A percentile compares a stretch with the other conserved stretches of the same genome.
These are phyloP conservation scores for Lyophyllum atratum DNA, from an alignment of 768 basidiomycete species.

Conservation along the genomic window DNA sequence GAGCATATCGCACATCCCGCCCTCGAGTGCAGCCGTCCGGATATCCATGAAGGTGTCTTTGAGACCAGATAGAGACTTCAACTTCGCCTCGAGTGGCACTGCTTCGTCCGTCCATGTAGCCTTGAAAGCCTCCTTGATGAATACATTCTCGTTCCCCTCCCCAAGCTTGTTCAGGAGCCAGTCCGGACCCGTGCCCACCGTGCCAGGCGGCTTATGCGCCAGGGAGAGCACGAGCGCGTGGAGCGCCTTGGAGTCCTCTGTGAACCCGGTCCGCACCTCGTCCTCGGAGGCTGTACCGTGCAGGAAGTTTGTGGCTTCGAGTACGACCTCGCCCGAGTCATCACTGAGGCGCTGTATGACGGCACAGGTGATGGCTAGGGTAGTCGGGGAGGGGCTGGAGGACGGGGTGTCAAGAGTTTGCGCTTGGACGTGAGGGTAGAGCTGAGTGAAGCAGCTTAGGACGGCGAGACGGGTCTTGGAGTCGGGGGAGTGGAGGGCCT, in stretches of 20 bases:
- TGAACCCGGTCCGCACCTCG: neutral
- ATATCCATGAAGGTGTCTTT: neutral
- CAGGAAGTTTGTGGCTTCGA: neutral
- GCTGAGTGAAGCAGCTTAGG: neutral
- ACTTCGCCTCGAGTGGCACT: neutral
- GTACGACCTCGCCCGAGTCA: neutral
- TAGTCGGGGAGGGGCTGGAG: too few species aligned
- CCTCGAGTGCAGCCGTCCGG: neutral
- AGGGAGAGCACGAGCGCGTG: neutral
- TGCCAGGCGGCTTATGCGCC: neutral
- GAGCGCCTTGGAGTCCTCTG: too few species aligned
- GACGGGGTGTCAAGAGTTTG: too few species aligned
- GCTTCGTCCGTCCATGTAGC: neutral
- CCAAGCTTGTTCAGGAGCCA: neutral
- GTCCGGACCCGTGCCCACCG: neutral
- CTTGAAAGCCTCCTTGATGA: neutral
- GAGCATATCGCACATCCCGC: neutral
- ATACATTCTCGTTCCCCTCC: neutral
- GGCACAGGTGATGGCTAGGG: neutral
- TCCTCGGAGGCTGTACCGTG: neutral
- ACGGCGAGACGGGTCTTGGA: too few species aligned
- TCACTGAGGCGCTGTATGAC: neutral
- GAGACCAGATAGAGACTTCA: neutral
- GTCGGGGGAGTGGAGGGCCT: neutral
- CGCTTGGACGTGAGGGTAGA: neutral